Evolutionary conservation across 257 asterid genomes (phyloP).

Genomic region (Haberlea rhodopensis): DNA sequence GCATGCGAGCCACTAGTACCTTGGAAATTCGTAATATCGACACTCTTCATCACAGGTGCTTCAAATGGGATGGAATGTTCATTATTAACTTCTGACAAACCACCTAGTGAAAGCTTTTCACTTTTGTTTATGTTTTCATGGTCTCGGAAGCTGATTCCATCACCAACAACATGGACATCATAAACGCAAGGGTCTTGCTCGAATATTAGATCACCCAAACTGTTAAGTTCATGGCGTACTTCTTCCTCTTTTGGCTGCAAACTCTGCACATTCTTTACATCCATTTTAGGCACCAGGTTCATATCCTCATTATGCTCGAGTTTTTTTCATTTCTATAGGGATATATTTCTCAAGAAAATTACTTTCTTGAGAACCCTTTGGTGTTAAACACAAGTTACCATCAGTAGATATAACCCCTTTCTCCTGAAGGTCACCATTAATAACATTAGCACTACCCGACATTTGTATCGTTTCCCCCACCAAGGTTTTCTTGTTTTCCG

Average conservation of each 20-base stretch:
- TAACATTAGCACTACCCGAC: constrained; percentile 21
- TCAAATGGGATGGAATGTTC: constrained; percentile 28
- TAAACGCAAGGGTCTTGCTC: constrained; percentile 30
- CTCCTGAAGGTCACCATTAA: constrained; percentile 37
- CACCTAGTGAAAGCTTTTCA: constrained; percentile 4
- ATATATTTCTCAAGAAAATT: constrained; percentile 22
- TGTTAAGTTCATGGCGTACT: constrained; percentile 15
- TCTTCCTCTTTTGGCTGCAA: constrained; percentile 25
- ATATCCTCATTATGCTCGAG: constrained; percentile 23
- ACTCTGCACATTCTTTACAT: constrained; percentile 27
- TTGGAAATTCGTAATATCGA: constrained; percentile 21
- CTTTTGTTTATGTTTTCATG: constrained; percentile 15
- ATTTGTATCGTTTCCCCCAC: constrained; percentile 9
- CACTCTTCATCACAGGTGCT: constrained; percentile 28
- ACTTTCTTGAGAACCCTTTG: constrained; percentile 27
- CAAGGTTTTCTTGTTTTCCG: constrained; percentile 23
- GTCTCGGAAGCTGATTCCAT: constrained; percentile 14
- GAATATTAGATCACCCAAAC: constrained; percentile 9
- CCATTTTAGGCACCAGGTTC: constrained; percentile 21
- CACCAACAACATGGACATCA: constrained; percentile 43
- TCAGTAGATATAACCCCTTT: constrained; percentile 47
- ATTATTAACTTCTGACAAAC: constrained; percentile 18
- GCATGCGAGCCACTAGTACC: constrained; percentile 24
- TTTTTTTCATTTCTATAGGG: constrained; percentile 26
- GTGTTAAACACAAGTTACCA: constrained; percentile 26